Percentiles rank a stretch among this genome's conserved stretches.
Evolutionary conservation across 345 rosid genomes (phyloP).

Genomic region (Litchi chinensis): DNA sequence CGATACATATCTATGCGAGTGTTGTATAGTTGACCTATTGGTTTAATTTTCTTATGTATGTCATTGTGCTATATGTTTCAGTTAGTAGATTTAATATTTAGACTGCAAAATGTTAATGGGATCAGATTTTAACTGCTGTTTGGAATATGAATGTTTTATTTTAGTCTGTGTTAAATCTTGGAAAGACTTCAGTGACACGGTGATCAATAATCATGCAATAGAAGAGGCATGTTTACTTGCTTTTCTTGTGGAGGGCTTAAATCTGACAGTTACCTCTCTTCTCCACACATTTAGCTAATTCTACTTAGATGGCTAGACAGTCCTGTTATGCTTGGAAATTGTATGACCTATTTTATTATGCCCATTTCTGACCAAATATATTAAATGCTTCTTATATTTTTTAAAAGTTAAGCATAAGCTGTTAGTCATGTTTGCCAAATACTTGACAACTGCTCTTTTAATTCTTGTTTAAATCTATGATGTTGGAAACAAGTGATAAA

Average conservation of each 20-base stretch:
- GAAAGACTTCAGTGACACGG: slow-evolving; percentile 1
- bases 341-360: not conserved
- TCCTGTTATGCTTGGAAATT: not conserved
- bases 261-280: slow-evolving; percentile 6
- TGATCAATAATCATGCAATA: slow-evolving; percentile 1
- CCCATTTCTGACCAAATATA: not conserved
- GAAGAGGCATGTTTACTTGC: not conserved
- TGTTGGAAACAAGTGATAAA: slow-evolving; percentile 3
- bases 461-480: slow-evolving; percentile 1
- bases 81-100: not conserved
- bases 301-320: not conserved
- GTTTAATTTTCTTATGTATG: not conserved
- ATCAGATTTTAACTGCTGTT: not conserved
- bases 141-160: slow-evolving; percentile 9
- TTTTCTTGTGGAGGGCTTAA: slow-evolving; percentile 12
- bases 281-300: slow-evolving; percentile 10
- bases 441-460: slow-evolving; percentile 4
- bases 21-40: not conserved
- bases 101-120: not conserved
- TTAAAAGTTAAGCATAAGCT: not conserved
- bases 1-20: not conserved
- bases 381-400: not conserved
- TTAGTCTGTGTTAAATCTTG: not conserved
- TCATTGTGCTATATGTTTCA: not conserved
- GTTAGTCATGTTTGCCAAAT: not conserved